These are phyloP conservation scores for Plasmodium chabaudi DNA, from an alignment of 169 alveolate species.

Conservation along the genomic window DNA sequence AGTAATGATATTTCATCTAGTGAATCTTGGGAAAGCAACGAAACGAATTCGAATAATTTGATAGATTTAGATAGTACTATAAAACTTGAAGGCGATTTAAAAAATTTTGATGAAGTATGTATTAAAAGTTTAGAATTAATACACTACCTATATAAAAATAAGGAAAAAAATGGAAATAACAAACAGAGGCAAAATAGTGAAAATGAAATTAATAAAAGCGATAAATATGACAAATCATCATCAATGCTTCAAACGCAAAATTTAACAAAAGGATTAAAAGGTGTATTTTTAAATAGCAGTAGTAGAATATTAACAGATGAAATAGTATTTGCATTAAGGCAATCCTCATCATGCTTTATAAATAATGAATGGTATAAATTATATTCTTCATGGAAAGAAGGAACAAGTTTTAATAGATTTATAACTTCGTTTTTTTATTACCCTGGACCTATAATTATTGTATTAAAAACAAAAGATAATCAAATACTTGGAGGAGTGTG, in stretches of 20 bases:
- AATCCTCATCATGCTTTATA: constrained; percentile 65
- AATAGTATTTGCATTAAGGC: constrained; percentile 66
- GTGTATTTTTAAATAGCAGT: constrained; percentile 59
- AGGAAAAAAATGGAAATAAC: constrained; percentile 50
- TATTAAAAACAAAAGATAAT: constrained; percentile 66
- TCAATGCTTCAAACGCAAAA: constrained; percentile 62
- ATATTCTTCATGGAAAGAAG: constrained; percentile 76
- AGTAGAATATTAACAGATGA: constrained; percentile 78
- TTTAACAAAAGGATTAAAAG: constrained; percentile 64
- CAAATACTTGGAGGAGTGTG: constrained; percentile 75
- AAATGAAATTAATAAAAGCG: constrained; percentile 1
- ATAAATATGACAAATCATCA: constrained; percentile 43
- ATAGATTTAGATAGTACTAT: not conserved
- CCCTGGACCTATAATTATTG: constrained; percentile 61
- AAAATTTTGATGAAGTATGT: constrained; percentile 29
- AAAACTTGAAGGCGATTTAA: constrained; percentile 13
- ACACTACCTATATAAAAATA: constrained; percentile 59
- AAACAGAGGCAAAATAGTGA: constrained; percentile 16
- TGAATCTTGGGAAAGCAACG: constrained; percentile 3
- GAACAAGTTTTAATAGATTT: constrained; percentile 71
- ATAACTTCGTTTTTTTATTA: constrained; percentile 55
- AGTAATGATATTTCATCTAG: constrained; percentile 16
- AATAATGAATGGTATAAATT: constrained; percentile 74
- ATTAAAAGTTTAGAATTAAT: constrained; percentile 59
- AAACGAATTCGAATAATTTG: not conserved